phyloP scores from a whole-genome alignment of 768 basidiomycete species.

The Phanerodontia chrysosporium region DNA sequence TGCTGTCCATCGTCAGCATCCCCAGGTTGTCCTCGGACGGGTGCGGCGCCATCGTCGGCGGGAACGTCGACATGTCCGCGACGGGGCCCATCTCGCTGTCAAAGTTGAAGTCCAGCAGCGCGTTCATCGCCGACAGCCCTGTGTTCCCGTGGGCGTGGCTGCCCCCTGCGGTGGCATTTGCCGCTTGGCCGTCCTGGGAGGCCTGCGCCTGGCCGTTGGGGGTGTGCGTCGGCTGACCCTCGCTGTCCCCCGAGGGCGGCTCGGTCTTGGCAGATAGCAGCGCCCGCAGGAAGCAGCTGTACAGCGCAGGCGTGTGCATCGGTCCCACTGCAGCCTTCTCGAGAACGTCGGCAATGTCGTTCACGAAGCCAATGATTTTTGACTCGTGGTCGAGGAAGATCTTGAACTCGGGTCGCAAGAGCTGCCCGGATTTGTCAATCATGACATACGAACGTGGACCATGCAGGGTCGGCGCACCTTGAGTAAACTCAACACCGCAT shows the following conservation, averaged over 20 bases:
- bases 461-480: conserved; percentile 51
- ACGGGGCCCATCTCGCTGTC: conserved; percentile 84
- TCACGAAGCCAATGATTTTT: conserved; percentile 63
- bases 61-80: conserved; percentile 78
- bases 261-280: conserved; percentile 55
- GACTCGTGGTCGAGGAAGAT: conserved; percentile 71
- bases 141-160: background rate
- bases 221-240: background rate
- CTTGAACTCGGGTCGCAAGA: conserved; percentile 81
- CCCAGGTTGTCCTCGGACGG: conserved; percentile 36
- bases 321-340: conserved; percentile 74
- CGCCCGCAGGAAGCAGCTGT: conserved; percentile 77
- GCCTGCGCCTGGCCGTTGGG: conserved; percentile 11
- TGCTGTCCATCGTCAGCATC: conserved; percentile 76
- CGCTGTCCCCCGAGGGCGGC: conserved; percentile 11
- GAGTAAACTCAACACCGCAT: conserved; percentile 86
- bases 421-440: conserved; percentile 35
- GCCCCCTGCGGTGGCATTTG: background rate
- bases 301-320: conserved; percentile 86
- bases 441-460: background rate
- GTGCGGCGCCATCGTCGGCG: conserved; percentile 74
- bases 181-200: background rate
- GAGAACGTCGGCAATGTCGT: conserved; percentile 77
- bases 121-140: background rate
- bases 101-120: conserved; percentile 61